Conservation (phyloP, 306 rosid genomes). For the Glycine soja region DNA sequence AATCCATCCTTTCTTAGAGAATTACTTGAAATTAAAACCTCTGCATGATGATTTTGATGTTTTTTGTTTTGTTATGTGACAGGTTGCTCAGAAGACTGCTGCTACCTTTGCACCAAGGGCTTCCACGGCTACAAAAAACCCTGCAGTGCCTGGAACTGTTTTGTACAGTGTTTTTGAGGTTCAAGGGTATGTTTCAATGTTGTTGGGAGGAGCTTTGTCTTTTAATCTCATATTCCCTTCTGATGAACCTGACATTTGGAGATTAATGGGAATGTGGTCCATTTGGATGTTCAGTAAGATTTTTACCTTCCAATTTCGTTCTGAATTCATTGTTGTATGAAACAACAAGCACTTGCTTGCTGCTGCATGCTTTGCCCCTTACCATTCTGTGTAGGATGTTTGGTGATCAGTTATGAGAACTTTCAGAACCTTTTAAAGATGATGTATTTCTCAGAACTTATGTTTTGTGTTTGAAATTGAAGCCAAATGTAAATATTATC, state of each 20-base stretch:
- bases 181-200: conserved; percentile 89
- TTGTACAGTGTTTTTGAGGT: conserved; percentile 92
- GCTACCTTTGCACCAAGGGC: conserved; percentile 99
- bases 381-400: not conserved
- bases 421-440: conserved; percentile 8
- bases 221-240: conserved; percentile 93
- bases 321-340: conserved; percentile 14
- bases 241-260: conserved; percentile 93
- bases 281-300: conserved; percentile 98
- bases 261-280: conserved; percentile 99
- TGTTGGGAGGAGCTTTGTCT: conserved; percentile 89
- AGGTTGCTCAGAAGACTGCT: conserved; percentile 97
- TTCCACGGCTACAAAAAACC: conserved; percentile 85
- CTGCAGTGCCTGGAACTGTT: conserved; percentile 86
- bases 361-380: conserved; percentile 26
- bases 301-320: conserved; percentile 1
- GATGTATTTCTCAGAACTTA: conserved; percentile 7
- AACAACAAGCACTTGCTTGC: conserved; percentile 11
- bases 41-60: conserved; percentile 18
- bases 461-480: conserved; percentile 20
- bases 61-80: conserved; percentile 36
- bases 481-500: not conserved
- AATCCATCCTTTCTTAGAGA: not conserved
- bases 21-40: too few species aligned
- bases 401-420: not conserved